phyloP scores from a whole-genome alignment of 2,329 filamentous ascomycete species.

The Davidsoniella neocaledoniae region DNA sequence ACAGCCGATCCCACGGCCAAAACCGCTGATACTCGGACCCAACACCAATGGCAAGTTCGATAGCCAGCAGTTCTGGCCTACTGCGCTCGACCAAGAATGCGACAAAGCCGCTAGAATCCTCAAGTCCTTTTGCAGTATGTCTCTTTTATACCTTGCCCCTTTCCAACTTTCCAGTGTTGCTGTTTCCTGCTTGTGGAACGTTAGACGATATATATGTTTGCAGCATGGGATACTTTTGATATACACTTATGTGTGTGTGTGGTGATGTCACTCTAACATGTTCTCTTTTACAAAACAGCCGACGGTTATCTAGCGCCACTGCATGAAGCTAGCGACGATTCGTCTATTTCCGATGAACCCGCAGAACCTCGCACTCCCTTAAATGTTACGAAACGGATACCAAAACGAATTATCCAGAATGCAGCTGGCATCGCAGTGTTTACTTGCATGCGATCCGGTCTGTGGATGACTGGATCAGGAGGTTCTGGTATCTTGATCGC shows the following conservation, averaged over 20 bases:
- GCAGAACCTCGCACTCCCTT: slow-evolving; percentile 32
- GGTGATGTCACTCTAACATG: slow-evolving; percentile 1
- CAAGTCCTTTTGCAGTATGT: slow-evolving; percentile 73
- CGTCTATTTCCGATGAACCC: slow-evolving; percentile 15
- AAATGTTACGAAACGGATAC: slow-evolving; percentile 57
- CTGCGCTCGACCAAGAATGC: slow-evolving; percentile 70
- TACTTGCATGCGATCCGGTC: slow-evolving; percentile 83
- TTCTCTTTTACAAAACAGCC: slow-evolving; percentile 21
- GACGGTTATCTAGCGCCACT: slow-evolving; percentile 38
- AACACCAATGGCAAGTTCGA: slow-evolving; percentile 12
- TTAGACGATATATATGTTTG: neutral
- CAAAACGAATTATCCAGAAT: slow-evolving; percentile 67
- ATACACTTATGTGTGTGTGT: neutral
- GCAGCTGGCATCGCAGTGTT: slow-evolving; percentile 86
- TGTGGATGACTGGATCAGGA: slow-evolving; percentile 83
- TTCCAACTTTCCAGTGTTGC: neutral
- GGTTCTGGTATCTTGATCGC: slow-evolving; percentile 78
- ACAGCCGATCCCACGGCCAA: slow-evolving; percentile 4
- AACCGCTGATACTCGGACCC: slow-evolving; percentile 6
- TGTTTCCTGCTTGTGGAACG: neutral
- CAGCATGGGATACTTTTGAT: neutral
- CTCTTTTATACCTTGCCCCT: neutral
- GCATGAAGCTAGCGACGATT: slow-evolving; percentile 20
- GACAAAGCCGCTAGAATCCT: slow-evolving; percentile 83
- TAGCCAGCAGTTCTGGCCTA: slow-evolving; percentile 64